phyloP scores from a whole-genome alignment of 305 asterid species.

The Caryopteris hybrid region DNA sequence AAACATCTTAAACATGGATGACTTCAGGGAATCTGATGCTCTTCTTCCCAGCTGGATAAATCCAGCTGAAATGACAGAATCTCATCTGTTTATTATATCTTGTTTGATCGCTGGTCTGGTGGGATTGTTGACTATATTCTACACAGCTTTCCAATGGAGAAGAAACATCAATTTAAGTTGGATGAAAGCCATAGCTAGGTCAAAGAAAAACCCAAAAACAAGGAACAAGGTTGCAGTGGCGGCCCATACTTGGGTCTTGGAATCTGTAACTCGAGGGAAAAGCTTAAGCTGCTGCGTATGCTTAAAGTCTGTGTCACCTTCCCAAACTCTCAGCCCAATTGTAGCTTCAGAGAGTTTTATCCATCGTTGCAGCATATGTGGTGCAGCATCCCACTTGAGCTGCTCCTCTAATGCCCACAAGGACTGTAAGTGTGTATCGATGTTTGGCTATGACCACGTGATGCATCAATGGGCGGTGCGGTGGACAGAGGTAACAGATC shows the following conservation, averaged over 20 bases:
- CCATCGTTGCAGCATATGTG: slow-evolving; percentile 73
- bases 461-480: slow-evolving; percentile 96
- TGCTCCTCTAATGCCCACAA: slow-evolving; percentile 77
- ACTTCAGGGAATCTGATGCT: slow-evolving; percentile 59
- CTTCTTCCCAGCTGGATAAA: slow-evolving; percentile 67
- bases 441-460: slow-evolving; percentile 69
- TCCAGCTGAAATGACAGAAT: slow-evolving; percentile 77
- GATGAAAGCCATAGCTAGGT: slow-evolving; percentile 96
- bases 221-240: slow-evolving; percentile 64
- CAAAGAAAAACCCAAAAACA: slow-evolving; percentile 85
- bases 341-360: slow-evolving; percentile 66
- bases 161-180: slow-evolving; percentile 77
- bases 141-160: slow-evolving; percentile 93
- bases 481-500: slow-evolving; percentile 91
- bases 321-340: slow-evolving; percentile 78
- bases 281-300: slow-evolving; percentile 87
- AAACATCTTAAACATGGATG: slow-evolving; percentile 54
- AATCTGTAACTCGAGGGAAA: slow-evolving; percentile 77
- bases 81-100: slow-evolving; percentile 61
- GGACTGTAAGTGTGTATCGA: slow-evolving; percentile 86
- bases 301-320: slow-evolving; percentile 67
- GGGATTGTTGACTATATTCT: slow-evolving; percentile 74
- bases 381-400: slow-evolving; percentile 82
- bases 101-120: slow-evolving; percentile 68
- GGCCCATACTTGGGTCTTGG: slow-evolving; percentile 80